A percentile compares a stretch with the other conserved stretches of the same genome.
phyloP scores from a whole-genome alignment of 257 asterid species.

The Rauvolfia tetraphylla region DNA sequence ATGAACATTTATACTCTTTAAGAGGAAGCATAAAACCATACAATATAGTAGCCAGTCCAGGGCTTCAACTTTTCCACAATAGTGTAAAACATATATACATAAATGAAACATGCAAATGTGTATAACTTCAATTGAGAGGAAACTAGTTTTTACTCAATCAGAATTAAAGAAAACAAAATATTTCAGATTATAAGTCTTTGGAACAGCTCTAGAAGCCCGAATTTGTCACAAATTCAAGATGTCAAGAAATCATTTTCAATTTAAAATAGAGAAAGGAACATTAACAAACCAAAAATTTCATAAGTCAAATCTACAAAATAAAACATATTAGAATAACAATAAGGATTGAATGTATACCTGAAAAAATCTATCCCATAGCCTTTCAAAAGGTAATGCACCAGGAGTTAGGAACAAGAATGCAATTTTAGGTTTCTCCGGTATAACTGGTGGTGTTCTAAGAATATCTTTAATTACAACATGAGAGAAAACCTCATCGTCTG shows the following conservation, averaged over 20 bases:
- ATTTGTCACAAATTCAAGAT: background rate
- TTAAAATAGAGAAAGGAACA: background rate
- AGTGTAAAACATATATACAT: background rate
- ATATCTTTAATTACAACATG: constrained; percentile 86
- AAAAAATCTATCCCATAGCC: constrained; percentile 93
- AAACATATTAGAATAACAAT: background rate
- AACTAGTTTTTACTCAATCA: background rate
- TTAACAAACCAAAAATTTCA: background rate
- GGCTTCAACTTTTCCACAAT: background rate
- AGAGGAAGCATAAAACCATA: background rate
- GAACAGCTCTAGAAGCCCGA: background rate
- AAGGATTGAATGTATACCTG: constrained; percentile 48
- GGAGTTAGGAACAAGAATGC: constrained; percentile 96
- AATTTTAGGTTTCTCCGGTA: constrained; percentile 58
- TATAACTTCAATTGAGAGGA: background rate
- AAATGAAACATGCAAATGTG: background rate
- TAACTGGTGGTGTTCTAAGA: constrained; percentile 50
- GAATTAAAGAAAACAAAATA: background rate
- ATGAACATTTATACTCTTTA: background rate
- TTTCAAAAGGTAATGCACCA: constrained; percentile 96
- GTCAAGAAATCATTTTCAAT: background rate
- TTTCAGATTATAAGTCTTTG: background rate
- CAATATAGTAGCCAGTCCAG: background rate
- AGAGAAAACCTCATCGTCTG: constrained; percentile 82
- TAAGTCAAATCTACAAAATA: no score